Evolutionary conservation across 2,329 filamentous ascomycete species (phyloP), one percentile per base, ranked within the genome.

Genomic region (Arthroderma sp.): DNA sequence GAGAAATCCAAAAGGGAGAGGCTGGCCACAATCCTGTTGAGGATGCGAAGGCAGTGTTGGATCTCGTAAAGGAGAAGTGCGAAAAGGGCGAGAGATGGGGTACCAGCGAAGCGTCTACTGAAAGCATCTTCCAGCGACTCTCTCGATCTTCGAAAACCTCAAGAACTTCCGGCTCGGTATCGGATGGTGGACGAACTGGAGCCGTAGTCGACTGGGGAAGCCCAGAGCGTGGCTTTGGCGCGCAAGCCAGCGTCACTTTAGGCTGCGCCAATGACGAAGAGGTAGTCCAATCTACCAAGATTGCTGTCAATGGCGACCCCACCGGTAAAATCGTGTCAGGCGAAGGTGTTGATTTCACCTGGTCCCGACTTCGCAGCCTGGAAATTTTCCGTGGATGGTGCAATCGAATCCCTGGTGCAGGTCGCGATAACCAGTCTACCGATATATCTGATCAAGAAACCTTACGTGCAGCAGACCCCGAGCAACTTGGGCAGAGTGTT

Each of bases 11-110:
- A 68, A 89, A 87, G 65, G 86, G 86, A 54, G 76, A 77, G 15
- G 77, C 78, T 15, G 93, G 93, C 15, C 93, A 98, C 69, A 86
- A 97, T 76, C 93, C 88, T 59, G 80, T 95, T 61, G 93, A 98
- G 71, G 93, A 98, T 70, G 90, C 93, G 13, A 84, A 81, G 62
- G 90, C 93, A 2, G 94, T 90, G 62, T 83, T 98, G 13, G 91
- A 97, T 66, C 84, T 98, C 1, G 83, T 97, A 52, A 95, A 93
- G 71, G 85, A 91, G 67, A 98, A 98, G 71, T 96, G 91, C 70
- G 91, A 97, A 70, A 93, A 88, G 72, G 93, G 93, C 41, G 87
- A 87, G 62, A 73, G 77, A 23, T 98, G 91, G 88, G 93, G 89
- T 37, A 86, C 85, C 0, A 82, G 82, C 54, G 89, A 95, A 44